Percentiles rank a stretch among this genome's conserved stretches.
Evolutionary conservation across 2,329 filamentous ascomycete genomes (phyloP).

Genomic region (Pseudonectria foliicola): DNA sequence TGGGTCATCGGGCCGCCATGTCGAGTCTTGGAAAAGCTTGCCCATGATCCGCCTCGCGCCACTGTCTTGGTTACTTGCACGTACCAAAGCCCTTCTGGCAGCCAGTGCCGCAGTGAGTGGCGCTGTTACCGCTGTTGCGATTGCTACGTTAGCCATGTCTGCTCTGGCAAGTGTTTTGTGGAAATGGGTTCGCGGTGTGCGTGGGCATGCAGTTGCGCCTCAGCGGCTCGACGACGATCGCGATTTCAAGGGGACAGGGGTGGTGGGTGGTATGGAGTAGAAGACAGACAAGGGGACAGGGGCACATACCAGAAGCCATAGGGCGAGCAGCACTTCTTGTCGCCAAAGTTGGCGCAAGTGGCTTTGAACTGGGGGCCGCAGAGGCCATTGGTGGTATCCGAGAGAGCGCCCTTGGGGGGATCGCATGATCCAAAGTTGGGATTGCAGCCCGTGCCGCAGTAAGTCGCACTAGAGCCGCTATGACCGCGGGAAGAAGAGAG

Average conservation of each 20-base stretch:
- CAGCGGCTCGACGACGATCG: too few relatives aligned
- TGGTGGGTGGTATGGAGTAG: too few relatives aligned
- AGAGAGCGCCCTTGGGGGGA: slow-evolving; percentile 12
- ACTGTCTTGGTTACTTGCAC: slow-evolving; percentile 16
- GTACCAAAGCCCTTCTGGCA: slow-evolving; percentile 27
- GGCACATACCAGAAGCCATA: slow-evolving; percentile 29
- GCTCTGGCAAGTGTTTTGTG: too few relatives aligned
- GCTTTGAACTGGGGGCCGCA: slow-evolving; percentile 26
- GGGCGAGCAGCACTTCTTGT: slow-evolving; percentile 30
- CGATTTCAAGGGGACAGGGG: background rate
- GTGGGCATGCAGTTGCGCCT: too few relatives aligned
- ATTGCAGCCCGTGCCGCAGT: slow-evolving; percentile 34
- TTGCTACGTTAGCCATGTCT: slow-evolving; percentile 1
- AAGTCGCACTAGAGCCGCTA: slow-evolving; percentile 25
- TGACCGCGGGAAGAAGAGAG: slow-evolving; percentile 4
- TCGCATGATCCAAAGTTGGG: slow-evolving; percentile 28
- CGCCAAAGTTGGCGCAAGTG: slow-evolving; percentile 25
- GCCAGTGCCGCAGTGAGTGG: slow-evolving; percentile 24
- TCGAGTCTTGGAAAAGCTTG: too few relatives aligned
- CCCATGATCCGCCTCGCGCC: too few relatives aligned
- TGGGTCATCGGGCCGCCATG: too few relatives aligned
- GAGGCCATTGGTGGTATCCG: slow-evolving; percentile 30
- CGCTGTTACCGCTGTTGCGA: slow-evolving; percentile 20
- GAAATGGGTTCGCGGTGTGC: too few relatives aligned
- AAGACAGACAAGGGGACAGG: too few relatives aligned